These are phyloP conservation scores for Dendrostoma leiphaemia DNA, from an alignment of 2,329 filamentous ascomycete genomes.

Conservation along the genomic window DNA sequence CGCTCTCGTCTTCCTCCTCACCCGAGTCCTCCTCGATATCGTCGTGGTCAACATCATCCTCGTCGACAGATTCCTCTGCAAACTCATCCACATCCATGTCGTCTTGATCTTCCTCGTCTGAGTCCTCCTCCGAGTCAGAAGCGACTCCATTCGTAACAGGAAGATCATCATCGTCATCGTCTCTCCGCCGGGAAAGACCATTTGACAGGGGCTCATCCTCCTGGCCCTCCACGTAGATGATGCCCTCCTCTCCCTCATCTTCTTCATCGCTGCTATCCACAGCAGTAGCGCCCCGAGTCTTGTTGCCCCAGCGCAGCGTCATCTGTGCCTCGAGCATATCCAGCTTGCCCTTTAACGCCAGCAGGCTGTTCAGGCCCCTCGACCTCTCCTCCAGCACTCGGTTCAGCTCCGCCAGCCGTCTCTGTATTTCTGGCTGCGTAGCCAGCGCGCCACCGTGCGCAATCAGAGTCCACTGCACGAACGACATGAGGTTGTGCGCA, in stretches of 20 bases:
- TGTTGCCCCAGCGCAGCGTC: slow-evolving; percentile 62
- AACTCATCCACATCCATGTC: slow-evolving; percentile 23
- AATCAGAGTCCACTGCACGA: slow-evolving; percentile 94
- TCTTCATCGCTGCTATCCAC: slow-evolving; percentile 53
- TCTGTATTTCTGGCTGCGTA: slow-evolving; percentile 78
- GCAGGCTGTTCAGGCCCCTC: slow-evolving; percentile 74
- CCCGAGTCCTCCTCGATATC: slow-evolving; percentile 30
- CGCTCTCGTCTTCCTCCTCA: slow-evolving; percentile 32
- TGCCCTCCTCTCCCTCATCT: slow-evolving; percentile 64
- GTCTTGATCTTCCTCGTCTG: slow-evolving; percentile 46
- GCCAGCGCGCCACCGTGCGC: slow-evolving; percentile 90
- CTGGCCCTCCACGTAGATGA: slow-evolving; percentile 86
- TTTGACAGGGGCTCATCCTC: slow-evolving; percentile 50
- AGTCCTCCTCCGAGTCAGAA: slow-evolving; percentile 62
- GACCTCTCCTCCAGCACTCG: slow-evolving; percentile 86
- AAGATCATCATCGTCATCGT: slow-evolving; percentile 58
- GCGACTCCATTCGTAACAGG: slow-evolving; percentile 52
- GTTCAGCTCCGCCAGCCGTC: slow-evolving; percentile 74
- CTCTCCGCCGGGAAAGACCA: slow-evolving; percentile 41
- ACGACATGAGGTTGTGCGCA: slow-evolving; percentile 85
- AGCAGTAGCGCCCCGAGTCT: slow-evolving; percentile 46
- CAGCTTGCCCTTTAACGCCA: slow-evolving; percentile 90
- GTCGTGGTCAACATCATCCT: slow-evolving; percentile 33
- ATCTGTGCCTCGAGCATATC: slow-evolving; percentile 93
- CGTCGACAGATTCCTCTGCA: slow-evolving; percentile 27